These are phyloP conservation scores for Ceriops zippeliana DNA, from an alignment of 345 rosid species.

Conservation along the genomic window DNA sequence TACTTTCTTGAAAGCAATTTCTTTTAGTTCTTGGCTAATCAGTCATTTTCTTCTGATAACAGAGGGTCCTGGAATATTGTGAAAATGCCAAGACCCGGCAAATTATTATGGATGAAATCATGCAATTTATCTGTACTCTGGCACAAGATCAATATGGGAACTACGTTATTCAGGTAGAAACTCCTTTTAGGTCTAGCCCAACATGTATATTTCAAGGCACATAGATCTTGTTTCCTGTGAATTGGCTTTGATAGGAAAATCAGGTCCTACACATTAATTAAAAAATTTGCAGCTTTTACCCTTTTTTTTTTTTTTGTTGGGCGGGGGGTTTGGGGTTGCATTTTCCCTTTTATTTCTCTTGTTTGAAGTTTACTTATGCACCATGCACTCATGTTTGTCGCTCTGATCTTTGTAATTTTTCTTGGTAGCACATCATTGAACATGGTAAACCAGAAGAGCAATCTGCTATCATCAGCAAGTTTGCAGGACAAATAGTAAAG, in stretches of 20 bases:
- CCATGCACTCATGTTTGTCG: background rate
- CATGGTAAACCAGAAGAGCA: constrained; percentile 80
- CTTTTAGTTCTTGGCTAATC: constrained; percentile 3
- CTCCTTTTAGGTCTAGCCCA: background rate
- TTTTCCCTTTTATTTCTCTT: background rate
- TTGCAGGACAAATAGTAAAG: constrained; percentile 86
- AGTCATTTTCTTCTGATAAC: constrained; percentile 19
- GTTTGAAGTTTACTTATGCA: constrained; percentile 5
- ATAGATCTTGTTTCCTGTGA: background rate
- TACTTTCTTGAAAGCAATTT: constrained; percentile 6
- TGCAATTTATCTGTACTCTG: constrained; percentile 66
- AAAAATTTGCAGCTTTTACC: background rate
- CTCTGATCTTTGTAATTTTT: constrained; percentile 17
- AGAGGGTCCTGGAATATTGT: constrained; percentile 93
- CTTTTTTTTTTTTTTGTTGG: background rate
- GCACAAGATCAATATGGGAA: constrained; percentile 97
- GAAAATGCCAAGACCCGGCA: constrained; percentile 56
- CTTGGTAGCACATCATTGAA: constrained; percentile 76
- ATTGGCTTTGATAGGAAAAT: background rate
- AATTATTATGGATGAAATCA: constrained; percentile 80
- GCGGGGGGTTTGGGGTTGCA: background rate
- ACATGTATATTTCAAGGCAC: background rate
- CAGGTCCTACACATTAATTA: background rate
- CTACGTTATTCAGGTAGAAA: constrained; percentile 86
- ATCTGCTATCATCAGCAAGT: constrained; percentile 67